These are phyloP conservation scores for Neophaeococcomyces aloes DNA, from an alignment of 2,329 filamentous ascomycete species.

Conservation along the genomic window DNA sequence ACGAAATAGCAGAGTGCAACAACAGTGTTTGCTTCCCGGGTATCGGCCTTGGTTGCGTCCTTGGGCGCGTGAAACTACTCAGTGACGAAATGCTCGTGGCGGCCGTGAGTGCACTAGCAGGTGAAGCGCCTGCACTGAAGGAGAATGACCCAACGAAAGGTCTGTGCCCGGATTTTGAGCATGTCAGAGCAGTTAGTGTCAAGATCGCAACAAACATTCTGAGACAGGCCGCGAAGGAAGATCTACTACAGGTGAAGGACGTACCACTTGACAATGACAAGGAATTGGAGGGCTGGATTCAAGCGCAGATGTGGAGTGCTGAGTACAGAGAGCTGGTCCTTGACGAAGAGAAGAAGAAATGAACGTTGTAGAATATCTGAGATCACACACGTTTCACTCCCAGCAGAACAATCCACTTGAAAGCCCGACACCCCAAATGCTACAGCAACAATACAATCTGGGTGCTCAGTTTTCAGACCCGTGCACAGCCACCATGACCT, in stretches of 20 bases:
- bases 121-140: conserved; percentile 57
- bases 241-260: conserved; percentile 50
- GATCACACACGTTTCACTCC: no score
- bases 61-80: conserved; percentile 56
- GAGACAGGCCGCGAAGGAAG: conserved; percentile 57
- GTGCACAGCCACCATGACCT: no score
- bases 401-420: no score
- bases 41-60: conserved; percentile 68
- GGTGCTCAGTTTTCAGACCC: no score
- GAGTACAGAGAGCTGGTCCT: conserved; percentile 22
- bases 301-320: conserved; percentile 34
- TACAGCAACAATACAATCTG: no score
- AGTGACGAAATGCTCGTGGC: conserved; percentile 73
- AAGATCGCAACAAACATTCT: conserved; percentile 68
- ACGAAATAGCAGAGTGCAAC: conserved; percentile 70
- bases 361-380: no score
- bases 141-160: conserved; percentile 48
- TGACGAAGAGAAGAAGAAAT: neutral
- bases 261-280: conserved; percentile 46
- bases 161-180: conserved; percentile 63
- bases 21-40: conserved; percentile 79
- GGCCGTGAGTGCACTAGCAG: conserved; percentile 62
- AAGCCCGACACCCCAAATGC: no score
- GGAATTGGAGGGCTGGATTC: conserved; percentile 32
- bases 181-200: conserved; percentile 66